These are phyloP conservation scores for Bisporella sp. DNA, from an alignment of 2,329 filamentous ascomycete species.

Conservation along the genomic window DNA sequence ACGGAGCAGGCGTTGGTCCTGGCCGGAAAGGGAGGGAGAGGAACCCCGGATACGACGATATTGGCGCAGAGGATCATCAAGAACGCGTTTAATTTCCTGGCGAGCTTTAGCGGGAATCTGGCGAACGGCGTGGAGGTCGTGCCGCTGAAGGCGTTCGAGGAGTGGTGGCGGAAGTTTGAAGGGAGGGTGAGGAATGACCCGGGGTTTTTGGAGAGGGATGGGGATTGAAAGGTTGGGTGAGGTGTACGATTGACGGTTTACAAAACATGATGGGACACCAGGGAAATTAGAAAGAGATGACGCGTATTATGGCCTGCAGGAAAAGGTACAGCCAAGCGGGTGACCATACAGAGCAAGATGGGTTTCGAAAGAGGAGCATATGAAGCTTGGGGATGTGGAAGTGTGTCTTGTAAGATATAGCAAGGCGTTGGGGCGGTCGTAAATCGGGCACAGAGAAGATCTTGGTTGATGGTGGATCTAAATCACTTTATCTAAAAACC, in stretches of 20 bases:
- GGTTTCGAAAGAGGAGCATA: too few species aligned
- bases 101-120: conserved; percentile 69
- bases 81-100: conserved; percentile 94
- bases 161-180: conserved; percentile 98
- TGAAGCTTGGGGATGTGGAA: too few species aligned
- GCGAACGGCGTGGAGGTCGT: conserved; percentile 73
- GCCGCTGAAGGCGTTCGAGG: conserved; percentile 88
- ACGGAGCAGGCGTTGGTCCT: background rate
- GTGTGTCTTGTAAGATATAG: too few species aligned
- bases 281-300: background rate
- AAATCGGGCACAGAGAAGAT: too few species aligned
- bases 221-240: background rate
- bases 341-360: too few species aligned
- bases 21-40: background rate
- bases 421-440: too few species aligned
- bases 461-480: too few species aligned
- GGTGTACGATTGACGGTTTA: background rate
- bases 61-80: conserved; percentile 91
- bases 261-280: background rate
- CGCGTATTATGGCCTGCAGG: background rate
- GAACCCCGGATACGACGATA: conserved; percentile 53
- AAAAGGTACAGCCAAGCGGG: too few species aligned
- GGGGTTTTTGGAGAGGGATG: conserved; percentile 68
- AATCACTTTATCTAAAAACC: too few species aligned
- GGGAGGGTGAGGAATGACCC: conserved; percentile 78